Evolutionary conservation across 176 grass and related monocot genomes (phyloP).

Genomic region (Aegilops bicornis): DNA sequence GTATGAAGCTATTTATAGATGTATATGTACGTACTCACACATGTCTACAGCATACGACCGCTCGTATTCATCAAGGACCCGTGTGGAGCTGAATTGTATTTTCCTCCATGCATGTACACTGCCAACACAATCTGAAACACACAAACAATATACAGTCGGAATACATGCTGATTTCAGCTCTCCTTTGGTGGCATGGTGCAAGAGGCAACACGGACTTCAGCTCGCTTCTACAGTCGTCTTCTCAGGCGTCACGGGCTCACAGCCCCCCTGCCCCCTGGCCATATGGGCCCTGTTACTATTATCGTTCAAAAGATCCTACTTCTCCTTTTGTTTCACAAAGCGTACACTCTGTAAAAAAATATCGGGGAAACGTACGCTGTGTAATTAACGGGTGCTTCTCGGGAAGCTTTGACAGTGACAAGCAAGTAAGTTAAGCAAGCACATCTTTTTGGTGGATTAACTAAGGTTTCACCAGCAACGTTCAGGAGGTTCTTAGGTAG

Average conservation of each 20-base stretch:
- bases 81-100: background rate
- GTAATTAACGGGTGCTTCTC: background rate
- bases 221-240: background rate
- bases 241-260: slow-evolving; percentile 10
- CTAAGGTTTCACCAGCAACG: slow-evolving; percentile 9
- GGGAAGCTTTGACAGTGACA: background rate
- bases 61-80: background rate
- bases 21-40: background rate
- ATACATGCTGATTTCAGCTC: background rate
- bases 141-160: background rate
- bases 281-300: background rate
- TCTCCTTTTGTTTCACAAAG: background rate
- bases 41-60: background rate
- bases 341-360: too few relatives aligned
- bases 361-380: too few relatives aligned
- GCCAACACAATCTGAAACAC: background rate
- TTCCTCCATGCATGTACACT: background rate
- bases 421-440: background rate
- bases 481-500: slow-evolving; percentile 22
- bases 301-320: background rate
- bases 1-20: background rate
- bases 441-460: background rate
- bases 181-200: background rate
- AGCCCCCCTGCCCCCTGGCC: background rate
- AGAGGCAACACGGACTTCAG: background rate